Evolutionary conservation across 2,329 filamentous ascomycete genomes (phyloP).

Genomic region (Pestalotiopsis fici): DNA sequence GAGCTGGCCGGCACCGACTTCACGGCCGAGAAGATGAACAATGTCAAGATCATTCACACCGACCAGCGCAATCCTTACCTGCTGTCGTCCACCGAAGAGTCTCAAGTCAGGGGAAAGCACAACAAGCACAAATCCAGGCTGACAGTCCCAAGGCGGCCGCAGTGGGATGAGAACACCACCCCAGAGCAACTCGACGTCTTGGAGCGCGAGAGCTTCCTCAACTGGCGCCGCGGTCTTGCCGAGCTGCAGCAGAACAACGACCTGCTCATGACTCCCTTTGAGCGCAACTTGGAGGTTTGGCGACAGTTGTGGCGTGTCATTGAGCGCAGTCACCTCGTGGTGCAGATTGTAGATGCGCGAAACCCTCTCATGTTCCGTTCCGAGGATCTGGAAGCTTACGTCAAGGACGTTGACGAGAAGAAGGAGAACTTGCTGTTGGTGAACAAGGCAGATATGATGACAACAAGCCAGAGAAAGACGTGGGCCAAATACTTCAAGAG

Average conservation of each 20-base stretch:
- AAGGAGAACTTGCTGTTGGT: constrained; percentile 93
- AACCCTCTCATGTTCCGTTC: constrained; percentile 94
- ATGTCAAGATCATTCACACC: constrained; percentile 96
- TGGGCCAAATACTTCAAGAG: constrained; percentile 89
- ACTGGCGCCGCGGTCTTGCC: constrained; percentile 88
- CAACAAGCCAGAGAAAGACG: constrained; percentile 72
- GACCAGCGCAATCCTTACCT: constrained; percentile 96
- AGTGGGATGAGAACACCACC: constrained; percentile 87
- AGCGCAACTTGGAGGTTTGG: constrained; percentile 97
- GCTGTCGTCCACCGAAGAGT: constrained; percentile 82
- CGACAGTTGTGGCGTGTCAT: constrained; percentile 97
- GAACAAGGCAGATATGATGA: constrained; percentile 99
- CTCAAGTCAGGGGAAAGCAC: constrained; percentile 77
- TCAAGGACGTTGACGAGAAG: constrained; percentile 84
- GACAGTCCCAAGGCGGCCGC: constrained; percentile 85
- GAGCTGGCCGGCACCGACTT: constrained; percentile 98
- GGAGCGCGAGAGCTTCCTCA: constrained; percentile 79
- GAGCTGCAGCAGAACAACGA: constrained; percentile 94
- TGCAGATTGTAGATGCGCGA: constrained; percentile 97
- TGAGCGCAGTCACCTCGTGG: constrained; percentile 90
- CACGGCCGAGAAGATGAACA: constrained; percentile 98
- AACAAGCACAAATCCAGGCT: constrained; percentile 75
- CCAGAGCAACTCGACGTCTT: constrained; percentile 75
- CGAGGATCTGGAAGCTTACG: constrained; percentile 90
- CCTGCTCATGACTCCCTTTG: constrained; percentile 94